These are phyloP conservation scores for Dictyostelium firmibasis DNA, from an alignment of 78 protist species.

Conservation along the genomic window DNA sequence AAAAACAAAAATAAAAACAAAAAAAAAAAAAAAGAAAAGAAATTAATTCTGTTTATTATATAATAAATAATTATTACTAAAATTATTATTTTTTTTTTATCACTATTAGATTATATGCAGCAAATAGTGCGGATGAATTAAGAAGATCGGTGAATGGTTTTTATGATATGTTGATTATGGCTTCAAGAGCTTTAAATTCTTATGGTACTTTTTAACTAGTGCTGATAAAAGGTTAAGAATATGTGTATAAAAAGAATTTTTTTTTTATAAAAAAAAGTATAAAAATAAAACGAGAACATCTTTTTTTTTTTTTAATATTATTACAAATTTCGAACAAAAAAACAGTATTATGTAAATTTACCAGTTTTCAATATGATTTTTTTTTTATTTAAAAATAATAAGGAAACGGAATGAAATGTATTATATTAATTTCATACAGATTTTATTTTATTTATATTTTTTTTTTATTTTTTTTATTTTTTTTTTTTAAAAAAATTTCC, in stretches of 20 bases:
- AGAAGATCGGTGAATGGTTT: constrained; percentile 67
- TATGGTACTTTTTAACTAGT: constrained; percentile 23
- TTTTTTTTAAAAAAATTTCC: neutral
- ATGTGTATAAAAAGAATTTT: neutral
- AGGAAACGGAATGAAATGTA: no score
- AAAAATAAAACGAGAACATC: no score
- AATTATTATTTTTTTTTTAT: neutral
- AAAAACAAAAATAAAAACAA: no score
- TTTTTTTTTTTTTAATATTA: no score
- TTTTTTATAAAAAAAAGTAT: no score
- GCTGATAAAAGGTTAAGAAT: neutral
- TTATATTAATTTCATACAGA: no score
- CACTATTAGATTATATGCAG: constrained; percentile 54
- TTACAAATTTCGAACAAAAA: no score
- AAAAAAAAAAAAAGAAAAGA: neutral
- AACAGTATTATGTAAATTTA: no score
- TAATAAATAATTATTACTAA: neutral
- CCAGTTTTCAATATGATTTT: neutral
- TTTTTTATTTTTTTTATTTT: no score
- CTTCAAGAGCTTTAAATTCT: constrained; percentile 49
- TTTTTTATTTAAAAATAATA: no score
- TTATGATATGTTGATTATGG: constrained; percentile 68
- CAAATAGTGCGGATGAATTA: constrained; percentile 64
- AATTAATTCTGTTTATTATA: neutral
- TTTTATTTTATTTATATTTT: no score